Evolutionary conservation across 306 rosid genomes (phyloP).

Genomic region (Cicer judaicum): DNA sequence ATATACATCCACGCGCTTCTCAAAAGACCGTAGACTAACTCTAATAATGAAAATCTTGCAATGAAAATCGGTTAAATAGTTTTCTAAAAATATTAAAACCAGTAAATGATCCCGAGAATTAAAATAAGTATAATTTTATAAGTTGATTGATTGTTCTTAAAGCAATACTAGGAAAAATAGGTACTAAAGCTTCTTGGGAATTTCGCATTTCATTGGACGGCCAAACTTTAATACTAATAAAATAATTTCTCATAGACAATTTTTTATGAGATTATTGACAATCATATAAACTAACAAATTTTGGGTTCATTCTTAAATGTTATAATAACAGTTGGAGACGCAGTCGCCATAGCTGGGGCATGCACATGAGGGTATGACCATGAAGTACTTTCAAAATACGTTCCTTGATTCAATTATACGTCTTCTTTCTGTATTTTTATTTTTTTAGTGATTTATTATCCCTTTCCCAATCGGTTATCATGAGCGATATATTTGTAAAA

Average conservation of each 20-base stretch:
- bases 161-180: slow-evolving; percentile 73
- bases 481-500: no score
- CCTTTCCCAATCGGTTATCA: background rate
- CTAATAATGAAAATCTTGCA: background rate
- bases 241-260: slow-evolving; percentile 22
- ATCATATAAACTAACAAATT: slow-evolving; percentile 43
- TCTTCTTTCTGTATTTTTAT: slow-evolving; percentile 54
- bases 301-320: slow-evolving; percentile 43
- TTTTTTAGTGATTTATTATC: slow-evolving; percentile 42
- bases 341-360: slow-evolving; percentile 69
- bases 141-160: slow-evolving; percentile 67
- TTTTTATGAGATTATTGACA: slow-evolving; percentile 49
- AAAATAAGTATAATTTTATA: slow-evolving; percentile 45
- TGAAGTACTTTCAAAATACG: slow-evolving; percentile 33
- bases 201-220: slow-evolving; percentile 69
- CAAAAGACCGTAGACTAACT: slow-evolving; percentile 16
- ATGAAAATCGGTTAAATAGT: slow-evolving; percentile 35
- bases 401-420: slow-evolving; percentile 56
- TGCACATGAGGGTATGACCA: slow-evolving; percentile 62
- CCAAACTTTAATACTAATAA: slow-evolving; percentile 45
- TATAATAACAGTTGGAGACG: slow-evolving; percentile 58
- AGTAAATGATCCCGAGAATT: slow-evolving; percentile 74
- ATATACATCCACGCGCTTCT: slow-evolving; percentile 56
- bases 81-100: slow-evolving; percentile 49
- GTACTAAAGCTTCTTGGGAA: slow-evolving; percentile 71